These are phyloP conservation scores for Claviceps sp. DNA, from an alignment of 2,329 filamentous ascomycete species.

Conservation along the genomic window DNA sequence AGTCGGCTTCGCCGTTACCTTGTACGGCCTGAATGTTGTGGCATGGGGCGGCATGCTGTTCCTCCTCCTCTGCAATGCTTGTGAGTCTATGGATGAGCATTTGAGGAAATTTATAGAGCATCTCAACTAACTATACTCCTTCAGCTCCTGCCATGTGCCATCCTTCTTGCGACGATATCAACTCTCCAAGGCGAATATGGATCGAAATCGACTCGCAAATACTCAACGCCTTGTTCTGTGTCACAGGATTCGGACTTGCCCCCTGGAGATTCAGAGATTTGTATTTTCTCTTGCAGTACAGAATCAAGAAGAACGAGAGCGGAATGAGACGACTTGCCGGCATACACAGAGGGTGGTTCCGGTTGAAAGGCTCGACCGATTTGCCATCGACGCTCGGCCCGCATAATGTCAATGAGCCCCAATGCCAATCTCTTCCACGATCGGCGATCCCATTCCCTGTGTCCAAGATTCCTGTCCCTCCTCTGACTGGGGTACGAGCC, in stretches of 20 bases:
- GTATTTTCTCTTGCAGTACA: slow-evolving; percentile 57
- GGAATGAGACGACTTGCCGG: slow-evolving; percentile 58
- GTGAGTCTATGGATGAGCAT: slow-evolving; percentile 8
- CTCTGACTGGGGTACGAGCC: slow-evolving; percentile 59
- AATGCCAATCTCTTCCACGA: slow-evolving; percentile 22
- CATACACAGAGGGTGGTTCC: slow-evolving; percentile 64
- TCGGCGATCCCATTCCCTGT: slow-evolving; percentile 46
- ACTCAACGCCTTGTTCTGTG: slow-evolving; percentile 66
- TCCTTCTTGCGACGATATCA: slow-evolving; percentile 54
- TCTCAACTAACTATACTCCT: background rate
- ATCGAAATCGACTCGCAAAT: slow-evolving; percentile 78
- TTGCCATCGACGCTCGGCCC: slow-evolving; percentile 42
- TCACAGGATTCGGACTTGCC: slow-evolving; percentile 71
- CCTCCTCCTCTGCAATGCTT: slow-evolving; percentile 62
- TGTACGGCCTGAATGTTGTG: slow-evolving; percentile 72
- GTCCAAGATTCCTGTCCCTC: slow-evolving; percentile 48
- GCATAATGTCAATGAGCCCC: slow-evolving; percentile 30
- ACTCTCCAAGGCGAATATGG: slow-evolving; percentile 70
- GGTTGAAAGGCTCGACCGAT: slow-evolving; percentile 51
- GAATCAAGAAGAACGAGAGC: slow-evolving; percentile 35
- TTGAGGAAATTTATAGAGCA: background rate
- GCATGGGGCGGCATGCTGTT: slow-evolving; percentile 91
- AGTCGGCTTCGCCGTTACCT: slow-evolving; percentile 59
- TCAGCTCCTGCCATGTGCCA: slow-evolving; percentile 55
- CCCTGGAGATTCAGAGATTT: slow-evolving; percentile 77